Evolutionary conservation across 2,329 filamentous ascomycete genomes (phyloP).

Genomic region (Pestalotiopsis sp.): DNA sequence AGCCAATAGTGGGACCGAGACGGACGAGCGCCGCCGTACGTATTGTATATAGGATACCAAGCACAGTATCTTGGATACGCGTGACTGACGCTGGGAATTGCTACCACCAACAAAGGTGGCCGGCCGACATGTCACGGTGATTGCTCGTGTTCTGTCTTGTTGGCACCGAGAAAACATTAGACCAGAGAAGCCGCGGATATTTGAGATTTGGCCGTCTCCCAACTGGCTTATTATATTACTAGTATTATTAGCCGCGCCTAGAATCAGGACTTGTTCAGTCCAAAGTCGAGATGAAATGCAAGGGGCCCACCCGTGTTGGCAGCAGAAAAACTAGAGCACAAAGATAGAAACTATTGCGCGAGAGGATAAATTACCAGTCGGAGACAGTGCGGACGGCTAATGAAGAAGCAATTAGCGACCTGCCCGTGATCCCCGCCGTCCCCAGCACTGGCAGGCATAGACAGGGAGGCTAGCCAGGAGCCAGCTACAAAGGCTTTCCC

Average conservation of each 20-base stretch:
- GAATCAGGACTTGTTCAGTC: background rate
- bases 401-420: slow-evolving; percentile 6
- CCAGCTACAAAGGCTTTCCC: background rate
- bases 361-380: background rate
- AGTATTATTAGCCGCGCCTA: background rate
- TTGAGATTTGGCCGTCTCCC: background rate
- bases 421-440: background rate
- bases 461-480: background rate
- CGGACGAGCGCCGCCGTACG: background rate
- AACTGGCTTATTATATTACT: background rate
- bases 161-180: background rate
- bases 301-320: background rate
- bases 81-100: background rate
- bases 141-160: background rate
- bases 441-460: background rate
- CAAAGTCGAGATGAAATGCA: background rate
- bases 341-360: background rate
- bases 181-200: background rate
- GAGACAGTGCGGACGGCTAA: slow-evolving; percentile 2
- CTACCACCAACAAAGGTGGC: background rate
- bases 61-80: background rate
- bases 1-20: background rate
- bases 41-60: background rate
- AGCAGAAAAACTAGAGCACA: background rate
- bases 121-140: background rate